Percentiles rank a stretch among this genome's conserved stretches.
phyloP scores from a whole-genome alignment of 1,139 yeast genomes.

The Insectozyma bohioensis region DNA sequence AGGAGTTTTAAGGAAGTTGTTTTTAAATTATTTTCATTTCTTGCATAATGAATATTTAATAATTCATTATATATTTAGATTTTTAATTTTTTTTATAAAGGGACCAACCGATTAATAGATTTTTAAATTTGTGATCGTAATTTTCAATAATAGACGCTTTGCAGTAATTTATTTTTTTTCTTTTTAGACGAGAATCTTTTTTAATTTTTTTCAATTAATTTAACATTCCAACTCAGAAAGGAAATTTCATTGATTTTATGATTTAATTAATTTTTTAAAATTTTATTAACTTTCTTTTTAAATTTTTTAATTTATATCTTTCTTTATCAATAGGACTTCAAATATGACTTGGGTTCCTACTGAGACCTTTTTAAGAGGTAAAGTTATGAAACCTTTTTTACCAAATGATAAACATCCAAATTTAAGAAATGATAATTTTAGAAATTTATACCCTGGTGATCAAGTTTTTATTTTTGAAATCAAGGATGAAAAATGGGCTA shows the following conservation, averaged over 20 bases:
- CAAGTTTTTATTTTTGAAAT: conserved; percentile 76
- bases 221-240: no score
- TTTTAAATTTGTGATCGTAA: no score
- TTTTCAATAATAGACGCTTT: no score
- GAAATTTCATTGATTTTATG: conserved; percentile 2
- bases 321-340: not conserved
- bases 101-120: no score
- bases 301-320: not conserved
- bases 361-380: conserved; percentile 44
- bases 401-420: conserved; percentile 56
- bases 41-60: conserved; percentile 28
- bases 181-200: no score
- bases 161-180: no score
- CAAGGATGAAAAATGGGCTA: conserved; percentile 66
- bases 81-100: no score
- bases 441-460: conserved; percentile 76
- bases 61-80: no score
- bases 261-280: no score
- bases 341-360: conserved; percentile 38
- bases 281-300: no score
- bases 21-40: conserved; percentile 33
- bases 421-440: conserved; percentile 39
- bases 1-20: conserved; percentile 37
- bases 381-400: conserved; percentile 56
- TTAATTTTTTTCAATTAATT: no score